A percentile compares a stretch with the other conserved stretches of the same genome.
phyloP scores from a whole-genome alignment of 768 basidiomycete species.

The Podaxis sp. region DNA sequence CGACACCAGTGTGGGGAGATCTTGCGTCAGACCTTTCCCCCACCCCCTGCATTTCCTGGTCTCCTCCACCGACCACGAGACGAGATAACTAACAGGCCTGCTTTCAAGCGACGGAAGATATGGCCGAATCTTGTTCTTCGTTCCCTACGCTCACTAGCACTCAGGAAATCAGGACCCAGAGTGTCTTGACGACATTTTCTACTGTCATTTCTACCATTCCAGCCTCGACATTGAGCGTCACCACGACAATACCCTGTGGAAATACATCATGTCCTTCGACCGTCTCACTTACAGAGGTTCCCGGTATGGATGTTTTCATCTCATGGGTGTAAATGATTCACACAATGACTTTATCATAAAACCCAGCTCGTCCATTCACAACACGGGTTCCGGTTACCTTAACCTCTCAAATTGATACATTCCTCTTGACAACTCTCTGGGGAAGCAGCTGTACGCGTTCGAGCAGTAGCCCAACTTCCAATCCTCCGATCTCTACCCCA shows the following conservation, averaged over 20 bases:
- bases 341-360: neutral
- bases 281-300: neutral
- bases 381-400: neutral
- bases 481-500: neutral
- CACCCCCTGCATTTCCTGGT: neutral
- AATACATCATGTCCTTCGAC: neutral
- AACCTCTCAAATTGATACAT: neutral
- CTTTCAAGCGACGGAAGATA: constrained; percentile 10
- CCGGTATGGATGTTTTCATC: neutral
- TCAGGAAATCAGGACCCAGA: constrained; percentile 34
- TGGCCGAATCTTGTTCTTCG: constrained; percentile 41
- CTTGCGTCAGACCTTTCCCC: neutral
- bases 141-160: constrained; percentile 45
- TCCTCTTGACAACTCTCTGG: neutral
- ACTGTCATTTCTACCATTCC: constrained; percentile 20
- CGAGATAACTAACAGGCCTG: neutral
- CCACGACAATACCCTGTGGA: neutral
- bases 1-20: neutral
- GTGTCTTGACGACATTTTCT: constrained; percentile 35
- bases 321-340: neutral
- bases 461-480: neutral
- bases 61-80: too few relatives aligned
- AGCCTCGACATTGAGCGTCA: neutral
- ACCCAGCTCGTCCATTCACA: neutral
- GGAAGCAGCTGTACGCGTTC: neutral